These are phyloP conservation scores for Laguncularia racemosa DNA, from an alignment of 345 rosid species.

Conservation along the genomic window DNA sequence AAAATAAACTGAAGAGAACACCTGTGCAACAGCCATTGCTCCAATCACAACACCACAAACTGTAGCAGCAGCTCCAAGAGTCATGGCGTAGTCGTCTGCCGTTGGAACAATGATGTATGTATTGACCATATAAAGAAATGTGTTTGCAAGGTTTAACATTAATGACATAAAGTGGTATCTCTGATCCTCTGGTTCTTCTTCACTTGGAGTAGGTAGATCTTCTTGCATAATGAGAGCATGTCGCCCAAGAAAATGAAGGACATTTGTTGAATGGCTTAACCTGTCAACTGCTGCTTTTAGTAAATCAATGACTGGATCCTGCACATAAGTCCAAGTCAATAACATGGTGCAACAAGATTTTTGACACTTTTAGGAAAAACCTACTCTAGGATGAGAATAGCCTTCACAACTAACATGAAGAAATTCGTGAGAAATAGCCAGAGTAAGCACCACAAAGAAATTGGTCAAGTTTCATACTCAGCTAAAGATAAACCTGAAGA, in stretches of 20 bases:
- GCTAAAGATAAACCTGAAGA: slow-evolving; percentile 45
- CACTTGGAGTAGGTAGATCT: slow-evolving; percentile 68
- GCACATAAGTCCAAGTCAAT: slow-evolving; percentile 14
- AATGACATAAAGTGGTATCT: slow-evolving; percentile 85
- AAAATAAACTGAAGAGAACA: slow-evolving; percentile 93
- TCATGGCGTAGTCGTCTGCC: slow-evolving; percentile 83
- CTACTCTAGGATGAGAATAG: too few relatives aligned
- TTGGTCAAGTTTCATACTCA: neutral
- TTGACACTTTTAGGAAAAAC: too few relatives aligned
- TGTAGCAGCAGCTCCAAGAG: slow-evolving; percentile 97
- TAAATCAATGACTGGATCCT: slow-evolving; percentile 87
- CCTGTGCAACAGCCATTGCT: slow-evolving; percentile 96
- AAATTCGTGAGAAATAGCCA: too few relatives aligned
- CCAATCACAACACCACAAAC: slow-evolving; percentile 98
- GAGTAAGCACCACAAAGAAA: neutral
- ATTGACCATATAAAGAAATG: slow-evolving; percentile 94
- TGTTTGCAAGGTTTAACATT: slow-evolving; percentile 74
- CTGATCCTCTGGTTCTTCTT: slow-evolving; percentile 54
- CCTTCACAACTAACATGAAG: too few relatives aligned
- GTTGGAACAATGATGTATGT: slow-evolving; percentile 93
- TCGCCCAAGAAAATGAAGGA: slow-evolving; percentile 82
- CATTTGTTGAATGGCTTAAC: slow-evolving; percentile 70
- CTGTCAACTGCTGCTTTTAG: slow-evolving; percentile 86
- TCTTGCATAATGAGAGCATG: slow-evolving; percentile 98
- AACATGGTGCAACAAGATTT: slow-evolving; percentile 9